Evolutionary conservation across 2,329 filamentous ascomycete species (phyloP), one percentile per base, ranked within the genome.

Genomic region (Paradendryphiella salina): DNA sequence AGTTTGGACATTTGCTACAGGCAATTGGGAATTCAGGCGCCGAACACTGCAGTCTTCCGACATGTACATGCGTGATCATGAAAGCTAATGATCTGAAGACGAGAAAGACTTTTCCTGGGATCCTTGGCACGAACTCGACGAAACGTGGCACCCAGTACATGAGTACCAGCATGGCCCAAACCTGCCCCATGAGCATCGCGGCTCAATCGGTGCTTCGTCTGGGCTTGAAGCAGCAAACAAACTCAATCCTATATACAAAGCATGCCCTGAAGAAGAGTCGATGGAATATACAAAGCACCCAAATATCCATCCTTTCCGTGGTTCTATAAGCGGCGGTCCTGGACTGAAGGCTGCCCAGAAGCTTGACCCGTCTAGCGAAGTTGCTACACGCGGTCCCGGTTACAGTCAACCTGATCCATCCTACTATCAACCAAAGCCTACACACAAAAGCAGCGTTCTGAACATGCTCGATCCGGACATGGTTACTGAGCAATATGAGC

Each of bases 141-240:
- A 57, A 3, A 26, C 32, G 2, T 42, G 33, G 38, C 38, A 48
- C 17, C 15, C 26, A 4, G 26, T 41, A 14, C 32, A 50, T 13
- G 31, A 47, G 21, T 40, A 39, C 34, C 41, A 50, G 11, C 49
- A 43, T 42, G 32, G 14, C 5, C 20, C 31, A 2, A 18, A 47
- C 13, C 21, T 28, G 11, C 29, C 31, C 1, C 57, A 60, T 14
- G 57, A 58, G 18, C 54, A 60, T 11, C 54, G 59, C 32, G 59
- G 59, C 32, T 60, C 54, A 2, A 60, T 60, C 23, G 49, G 45
- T 7, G 48, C 44, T 9, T 40, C 47, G 0, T 46, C 52, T 0
- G 47, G 20, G 9, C 26, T 60, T 1, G 43, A 60, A 28, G 36
- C 57, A 23, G 57, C 59, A 1, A 46, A 60, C 9, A 60, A 60